Evolutionary conservation across 73 alveolate genomes (phyloP).

Genomic region (Paramecium sexaurelia): DNA sequence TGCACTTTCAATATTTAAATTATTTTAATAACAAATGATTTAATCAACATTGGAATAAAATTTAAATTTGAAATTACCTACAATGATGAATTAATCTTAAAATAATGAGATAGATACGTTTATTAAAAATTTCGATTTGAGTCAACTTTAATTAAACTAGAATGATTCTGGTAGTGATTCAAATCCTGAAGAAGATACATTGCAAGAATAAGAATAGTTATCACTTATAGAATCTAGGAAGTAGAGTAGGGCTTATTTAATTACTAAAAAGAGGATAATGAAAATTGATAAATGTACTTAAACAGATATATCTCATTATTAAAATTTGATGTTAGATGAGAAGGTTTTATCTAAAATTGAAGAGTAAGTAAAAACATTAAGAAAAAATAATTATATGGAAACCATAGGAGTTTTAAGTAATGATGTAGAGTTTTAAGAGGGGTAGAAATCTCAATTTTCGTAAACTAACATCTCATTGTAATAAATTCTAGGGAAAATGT

Average conservation of each 20-base stretch:
- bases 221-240: neutral
- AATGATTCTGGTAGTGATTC: slow-evolving; percentile 42
- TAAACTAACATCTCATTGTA: slow-evolving; percentile 27
- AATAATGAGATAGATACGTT: neutral
- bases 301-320: slow-evolving; percentile 20
- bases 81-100: neutral
- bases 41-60: neutral
- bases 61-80: neutral
- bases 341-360: neutral
- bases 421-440: neutral
- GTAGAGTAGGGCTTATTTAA: neutral
- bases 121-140: neutral
- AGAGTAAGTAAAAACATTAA: neutral
- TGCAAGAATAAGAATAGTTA: neutral
- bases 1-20: neutral
- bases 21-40: neutral
- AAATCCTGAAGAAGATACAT: neutral
- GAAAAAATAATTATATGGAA: neutral
- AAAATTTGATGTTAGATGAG: slow-evolving; percentile 38
- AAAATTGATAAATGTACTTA: slow-evolving; percentile 2
- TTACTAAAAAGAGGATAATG: neutral
- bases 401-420: neutral
- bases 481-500: slow-evolving; percentile 28
- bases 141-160: neutral
- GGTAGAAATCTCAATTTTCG: neutral